A percentile compares a stretch with the other conserved stretches of the same genome.
These are phyloP conservation scores for Karstenula rhodostoma DNA, from an alignment of 2,329 filamentous ascomycete genomes.

Conservation along the genomic window DNA sequence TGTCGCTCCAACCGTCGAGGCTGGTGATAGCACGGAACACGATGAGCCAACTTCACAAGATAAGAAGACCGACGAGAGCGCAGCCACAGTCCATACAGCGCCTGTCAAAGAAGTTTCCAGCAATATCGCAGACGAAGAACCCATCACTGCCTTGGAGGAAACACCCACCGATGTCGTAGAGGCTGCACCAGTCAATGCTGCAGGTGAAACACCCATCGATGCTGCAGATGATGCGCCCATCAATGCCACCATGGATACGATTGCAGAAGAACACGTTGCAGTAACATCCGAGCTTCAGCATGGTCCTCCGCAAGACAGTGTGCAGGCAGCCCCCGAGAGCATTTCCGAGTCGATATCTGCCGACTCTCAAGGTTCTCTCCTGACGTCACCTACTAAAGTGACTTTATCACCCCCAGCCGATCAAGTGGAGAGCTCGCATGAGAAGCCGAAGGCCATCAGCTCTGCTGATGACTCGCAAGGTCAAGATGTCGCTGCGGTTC, in stretches of 20 bases:
- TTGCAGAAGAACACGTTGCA: neutral
- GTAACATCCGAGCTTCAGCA: neutral
- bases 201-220: neutral
- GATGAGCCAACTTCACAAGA: neutral
- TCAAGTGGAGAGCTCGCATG: neutral
- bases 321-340: neutral
- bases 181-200: neutral
- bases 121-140: neutral
- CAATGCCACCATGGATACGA: neutral
- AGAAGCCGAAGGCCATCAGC: neutral
- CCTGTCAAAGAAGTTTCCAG: neutral
- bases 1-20: neutral
- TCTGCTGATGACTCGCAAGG: neutral
- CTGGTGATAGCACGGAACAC: neutral
- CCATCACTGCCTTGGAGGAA: too few relatives aligned
- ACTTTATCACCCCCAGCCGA: neutral
- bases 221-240: neutral
- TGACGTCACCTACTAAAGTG: neutral
- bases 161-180: too few relatives aligned
- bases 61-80: neutral
- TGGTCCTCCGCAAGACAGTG: neutral
- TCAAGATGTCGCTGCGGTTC: neutral
- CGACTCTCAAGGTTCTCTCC: neutral
- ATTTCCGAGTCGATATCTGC: neutral
- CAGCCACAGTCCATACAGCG: neutral